A percentile compares a stretch with the other conserved stretches of the same genome.
These are phyloP conservation scores for Tothia fuscella DNA, from an alignment of 2,329 filamentous ascomycete species.

Conservation along the genomic window DNA sequence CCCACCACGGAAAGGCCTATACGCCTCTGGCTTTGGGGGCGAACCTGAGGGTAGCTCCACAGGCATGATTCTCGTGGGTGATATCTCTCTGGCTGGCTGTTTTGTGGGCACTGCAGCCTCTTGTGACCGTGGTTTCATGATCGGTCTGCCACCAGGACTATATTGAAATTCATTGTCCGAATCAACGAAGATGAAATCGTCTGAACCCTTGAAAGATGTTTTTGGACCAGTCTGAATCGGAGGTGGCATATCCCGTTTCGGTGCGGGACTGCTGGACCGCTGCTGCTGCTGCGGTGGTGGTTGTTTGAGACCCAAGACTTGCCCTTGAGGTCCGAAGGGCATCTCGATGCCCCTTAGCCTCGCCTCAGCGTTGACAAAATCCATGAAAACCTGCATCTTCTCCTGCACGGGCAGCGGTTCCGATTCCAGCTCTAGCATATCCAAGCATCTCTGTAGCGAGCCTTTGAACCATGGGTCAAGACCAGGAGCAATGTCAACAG, in stretches of 20 bases:
- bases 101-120: neutral
- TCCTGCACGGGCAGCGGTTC: slow-evolving; percentile 35
- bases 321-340: slow-evolving; percentile 8
- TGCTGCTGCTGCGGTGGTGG: neutral
- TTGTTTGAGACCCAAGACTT: slow-evolving; percentile 4
- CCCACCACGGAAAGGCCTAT: slow-evolving; percentile 4
- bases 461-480: slow-evolving; percentile 46
- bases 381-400: slow-evolving; percentile 41
- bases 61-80: neutral
- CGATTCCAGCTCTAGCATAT: slow-evolving; percentile 42
- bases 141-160: slow-evolving; percentile 10
- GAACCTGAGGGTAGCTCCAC: too few relatives aligned
- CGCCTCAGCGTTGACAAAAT: slow-evolving; percentile 28
- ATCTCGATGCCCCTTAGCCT: slow-evolving; percentile 9
- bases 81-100: neutral
- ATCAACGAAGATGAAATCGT: slow-evolving; percentile 9
- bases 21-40: slow-evolving; percentile 9
- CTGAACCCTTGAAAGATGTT: too few relatives aligned
- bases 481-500: slow-evolving; percentile 33
- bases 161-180: slow-evolving; percentile 9
- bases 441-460: slow-evolving; percentile 41
- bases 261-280: neutral
- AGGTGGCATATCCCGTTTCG: neutral
- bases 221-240: neutral
- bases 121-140: slow-evolving; percentile 12